phyloP scores from a whole-genome alignment of 208 protist species.

The Trypanosoma theileri region DNA sequence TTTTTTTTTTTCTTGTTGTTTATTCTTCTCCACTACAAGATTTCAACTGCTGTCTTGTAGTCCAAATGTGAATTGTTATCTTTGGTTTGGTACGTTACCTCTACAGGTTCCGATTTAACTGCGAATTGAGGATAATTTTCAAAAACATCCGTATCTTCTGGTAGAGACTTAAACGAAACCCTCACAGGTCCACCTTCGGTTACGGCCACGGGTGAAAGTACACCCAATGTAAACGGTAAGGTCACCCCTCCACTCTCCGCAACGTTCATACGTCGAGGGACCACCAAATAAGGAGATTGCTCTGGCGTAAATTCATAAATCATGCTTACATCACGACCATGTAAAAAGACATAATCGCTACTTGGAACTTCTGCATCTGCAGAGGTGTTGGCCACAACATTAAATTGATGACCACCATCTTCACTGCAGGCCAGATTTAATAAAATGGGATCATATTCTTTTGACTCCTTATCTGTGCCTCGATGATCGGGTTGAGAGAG shows the following conservation, averaged over 20 bases:
- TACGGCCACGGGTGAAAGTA: slow-evolving; percentile 46
- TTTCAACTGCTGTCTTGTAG: slow-evolving; percentile 20
- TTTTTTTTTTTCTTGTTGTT: no score
- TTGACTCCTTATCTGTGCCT: slow-evolving; percentile 25
- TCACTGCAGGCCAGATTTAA: slow-evolving; percentile 38
- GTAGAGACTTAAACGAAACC: slow-evolving; percentile 43
- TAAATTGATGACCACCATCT: slow-evolving; percentile 27
- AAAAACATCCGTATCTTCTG: slow-evolving; percentile 40
- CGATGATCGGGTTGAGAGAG: slow-evolving; percentile 54
- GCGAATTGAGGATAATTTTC: slow-evolving; percentile 53
- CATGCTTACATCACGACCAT: slow-evolving; percentile 48
- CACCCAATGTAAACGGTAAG: slow-evolving; percentile 41
- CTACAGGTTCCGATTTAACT: slow-evolving; percentile 34
- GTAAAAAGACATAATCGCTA: slow-evolving; percentile 42
- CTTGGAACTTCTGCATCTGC: slow-evolving; percentile 39
- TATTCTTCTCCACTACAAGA: slow-evolving; percentile 6
- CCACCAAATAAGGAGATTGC: slow-evolving; percentile 48
- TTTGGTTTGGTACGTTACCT: slow-evolving; percentile 34
- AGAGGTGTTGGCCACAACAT: slow-evolving; percentile 15
- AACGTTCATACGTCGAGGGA: slow-evolving; percentile 42
- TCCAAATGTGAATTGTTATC: slow-evolving; percentile 25
- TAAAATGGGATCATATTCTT: slow-evolving; percentile 56
- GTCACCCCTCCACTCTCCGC: slow-evolving; percentile 23
- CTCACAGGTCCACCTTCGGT: slow-evolving; percentile 37
- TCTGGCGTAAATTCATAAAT: slow-evolving; percentile 54